Evolutionary conservation across 148 eudicot species (phyloP).

Genomic region (Polygonum aviculare): DNA sequence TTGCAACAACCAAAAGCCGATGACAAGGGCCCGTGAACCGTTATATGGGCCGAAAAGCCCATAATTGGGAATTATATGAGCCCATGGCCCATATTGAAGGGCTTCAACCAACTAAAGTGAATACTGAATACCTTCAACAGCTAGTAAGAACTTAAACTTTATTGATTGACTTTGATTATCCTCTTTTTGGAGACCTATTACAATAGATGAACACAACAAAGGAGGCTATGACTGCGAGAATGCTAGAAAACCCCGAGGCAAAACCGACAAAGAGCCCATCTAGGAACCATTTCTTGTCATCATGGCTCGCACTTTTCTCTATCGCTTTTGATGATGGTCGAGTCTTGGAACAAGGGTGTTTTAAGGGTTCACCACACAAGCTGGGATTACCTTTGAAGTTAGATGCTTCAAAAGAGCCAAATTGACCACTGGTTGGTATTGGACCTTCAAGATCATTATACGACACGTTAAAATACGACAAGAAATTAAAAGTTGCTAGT

Average conservation of each 20-base stretch:
- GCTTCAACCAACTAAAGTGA: not conserved
- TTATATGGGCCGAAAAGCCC: constrained; percentile 2
- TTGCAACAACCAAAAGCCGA: not conserved
- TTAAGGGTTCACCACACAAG: not conserved
- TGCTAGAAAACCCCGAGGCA: not conserved
- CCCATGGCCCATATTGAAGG: not conserved
- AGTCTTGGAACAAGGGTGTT: not conserved
- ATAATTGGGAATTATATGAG: not conserved
- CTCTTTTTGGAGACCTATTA: not conserved
- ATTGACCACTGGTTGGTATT: not conserved
- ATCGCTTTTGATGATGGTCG: no score
- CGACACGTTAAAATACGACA: not conserved
- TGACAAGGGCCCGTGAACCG: not conserved
- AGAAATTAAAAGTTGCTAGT: not conserved
- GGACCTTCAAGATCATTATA: not conserved
- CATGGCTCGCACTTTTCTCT: not conserved
- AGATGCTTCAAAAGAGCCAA: not conserved
- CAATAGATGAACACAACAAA: not conserved
- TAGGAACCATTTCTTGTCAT: not conserved
- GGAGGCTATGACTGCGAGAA: not conserved
- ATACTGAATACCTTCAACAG: not conserved
- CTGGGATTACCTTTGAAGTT: not conserved
- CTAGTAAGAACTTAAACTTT: not conserved
- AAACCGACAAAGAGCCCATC: not conserved
- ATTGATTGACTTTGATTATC: not conserved